phyloP scores from a whole-genome alignment of 306 rosid genomes.

The Senna siamea region DNA sequence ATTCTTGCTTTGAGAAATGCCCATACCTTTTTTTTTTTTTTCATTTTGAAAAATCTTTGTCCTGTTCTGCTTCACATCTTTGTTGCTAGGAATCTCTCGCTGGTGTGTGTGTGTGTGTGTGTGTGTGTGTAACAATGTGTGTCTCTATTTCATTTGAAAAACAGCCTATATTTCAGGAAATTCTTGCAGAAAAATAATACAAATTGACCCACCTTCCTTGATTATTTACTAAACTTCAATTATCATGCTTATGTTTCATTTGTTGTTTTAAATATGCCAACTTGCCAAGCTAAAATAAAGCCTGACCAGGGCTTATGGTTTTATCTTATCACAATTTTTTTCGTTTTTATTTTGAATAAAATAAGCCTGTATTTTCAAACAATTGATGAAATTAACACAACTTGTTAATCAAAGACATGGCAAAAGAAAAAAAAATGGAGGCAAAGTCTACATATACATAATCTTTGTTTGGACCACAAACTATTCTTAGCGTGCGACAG shows the following conservation, averaged over 20 bases:
- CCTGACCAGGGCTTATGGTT: background rate
- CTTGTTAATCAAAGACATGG: background rate
- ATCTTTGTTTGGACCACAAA: conserved; percentile 41
- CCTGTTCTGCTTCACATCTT: background rate
- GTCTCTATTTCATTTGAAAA: conserved; percentile 17
- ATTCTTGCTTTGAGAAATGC: conserved; percentile 32
- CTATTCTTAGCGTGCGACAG: conserved; percentile 18
- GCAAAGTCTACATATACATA: background rate
- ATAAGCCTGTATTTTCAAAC: conserved; percentile 4
- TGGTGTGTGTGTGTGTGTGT: background rate
- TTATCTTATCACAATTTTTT: conserved; percentile 1
- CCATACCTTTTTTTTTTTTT: conserved; percentile 6
- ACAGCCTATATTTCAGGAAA: conserved; percentile 10
- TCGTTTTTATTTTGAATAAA: background rate
- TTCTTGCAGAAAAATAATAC: conserved; percentile 17
- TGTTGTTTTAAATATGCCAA: conserved; percentile 28
- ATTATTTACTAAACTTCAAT: conserved; percentile 3
- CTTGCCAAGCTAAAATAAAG: conserved; percentile 23
- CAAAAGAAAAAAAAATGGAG: conserved; percentile 9
- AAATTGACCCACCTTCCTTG: conserved; percentile 35
- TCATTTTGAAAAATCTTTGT: conserved; percentile 6
- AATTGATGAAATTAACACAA: background rate
- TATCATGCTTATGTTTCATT: conserved; percentile 16
- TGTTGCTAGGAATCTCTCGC: conserved; percentile 30
- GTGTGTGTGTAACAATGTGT: no score